Base-by-base conservation (phyloP, 805 yeast genomes). In the Blastobotrys peoriensis region DNA sequence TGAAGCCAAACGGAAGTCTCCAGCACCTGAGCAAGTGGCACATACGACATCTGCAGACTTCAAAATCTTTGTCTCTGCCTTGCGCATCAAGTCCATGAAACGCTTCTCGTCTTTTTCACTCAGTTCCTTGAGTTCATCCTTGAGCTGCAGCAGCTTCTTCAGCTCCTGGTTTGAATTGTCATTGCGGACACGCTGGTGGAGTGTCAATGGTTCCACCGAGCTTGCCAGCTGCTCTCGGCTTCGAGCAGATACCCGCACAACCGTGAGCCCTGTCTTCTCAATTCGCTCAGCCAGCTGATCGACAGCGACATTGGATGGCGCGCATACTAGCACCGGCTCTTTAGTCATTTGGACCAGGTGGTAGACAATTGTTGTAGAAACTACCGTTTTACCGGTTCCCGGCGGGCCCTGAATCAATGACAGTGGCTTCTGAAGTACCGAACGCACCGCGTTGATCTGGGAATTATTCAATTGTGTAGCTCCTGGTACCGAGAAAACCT, bases 381-480 rank as follows among this genome's bases (percentile, higher is more conserved):
- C 88, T 13, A 86, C 94, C 0, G 97, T 89, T 60, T 89, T 89
- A 61, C 97, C 97, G 0, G 97, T 89, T 51, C 95, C 95, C 3
- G 97, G 97, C 6, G 97, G 97, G 15, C 97, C 97, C 62, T 89
- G 96, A 50, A 87, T 86, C 52, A 87, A 70, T 4, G 93, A 76
- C 36, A 88, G 68, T 1, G 95, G 95, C 52, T 78, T 70, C 55
- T 74, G 75, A 46, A 87, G 62, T 0, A 82, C 95, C 8, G 73
- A 64, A 42, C 73, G 69, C 20, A 89, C 87, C 0, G 97, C 96
- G 55, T 75, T 76, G 2, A 75, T 74, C 62, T 89, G 97, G 1
- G 96, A 86, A 5, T 68, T 71, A 61, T 89, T 89, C 52, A 89
- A 69, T 43, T 76, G 76, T 0, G 86, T 76, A 48, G 83, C 70